These are phyloP conservation scores for Urostyla sp. DNA, from an alignment of 73 alveolate species.

Conservation along the genomic window DNA sequence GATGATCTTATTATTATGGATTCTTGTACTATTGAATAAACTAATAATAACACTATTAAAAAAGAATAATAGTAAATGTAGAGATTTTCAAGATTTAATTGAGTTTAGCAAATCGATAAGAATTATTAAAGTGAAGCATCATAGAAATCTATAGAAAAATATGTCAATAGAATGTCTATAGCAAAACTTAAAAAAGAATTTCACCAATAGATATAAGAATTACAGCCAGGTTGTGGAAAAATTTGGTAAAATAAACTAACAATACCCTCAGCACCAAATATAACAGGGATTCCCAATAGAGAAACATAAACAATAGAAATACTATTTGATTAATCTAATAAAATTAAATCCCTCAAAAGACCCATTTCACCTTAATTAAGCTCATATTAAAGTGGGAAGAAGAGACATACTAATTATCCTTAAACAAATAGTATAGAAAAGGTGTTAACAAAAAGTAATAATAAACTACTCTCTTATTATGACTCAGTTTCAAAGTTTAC, in stretches of 20 bases:
- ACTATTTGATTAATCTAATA: background rate
- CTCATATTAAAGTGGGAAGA: constrained; percentile 15
- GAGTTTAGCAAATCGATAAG: background rate
- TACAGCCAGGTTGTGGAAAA: constrained; percentile 8
- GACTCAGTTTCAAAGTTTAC: background rate
- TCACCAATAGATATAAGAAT: background rate
- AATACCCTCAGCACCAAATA: constrained; percentile 6
- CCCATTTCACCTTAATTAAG: constrained; percentile 2
- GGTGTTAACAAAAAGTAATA: background rate
- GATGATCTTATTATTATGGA: no score
- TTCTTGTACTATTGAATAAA: no score
- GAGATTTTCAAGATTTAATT: background rate
- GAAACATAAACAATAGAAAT: background rate
- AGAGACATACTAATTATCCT: constrained; percentile 9
- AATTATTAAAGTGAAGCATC: background rate
- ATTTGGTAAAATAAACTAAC: constrained; percentile 1
- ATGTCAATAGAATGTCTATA: background rate
- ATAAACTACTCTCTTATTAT: background rate
- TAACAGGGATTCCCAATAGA: constrained; percentile 4
- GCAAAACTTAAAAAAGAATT: constrained; percentile 2
- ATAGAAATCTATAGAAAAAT: constrained; percentile 12
- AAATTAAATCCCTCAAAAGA: constrained; percentile 6
- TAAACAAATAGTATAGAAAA: background rate
- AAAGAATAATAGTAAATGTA: background rate
- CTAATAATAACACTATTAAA: background rate